Conservation (phyloP, 331 rosid genomes). For the Pyrus hybrid region DNA sequence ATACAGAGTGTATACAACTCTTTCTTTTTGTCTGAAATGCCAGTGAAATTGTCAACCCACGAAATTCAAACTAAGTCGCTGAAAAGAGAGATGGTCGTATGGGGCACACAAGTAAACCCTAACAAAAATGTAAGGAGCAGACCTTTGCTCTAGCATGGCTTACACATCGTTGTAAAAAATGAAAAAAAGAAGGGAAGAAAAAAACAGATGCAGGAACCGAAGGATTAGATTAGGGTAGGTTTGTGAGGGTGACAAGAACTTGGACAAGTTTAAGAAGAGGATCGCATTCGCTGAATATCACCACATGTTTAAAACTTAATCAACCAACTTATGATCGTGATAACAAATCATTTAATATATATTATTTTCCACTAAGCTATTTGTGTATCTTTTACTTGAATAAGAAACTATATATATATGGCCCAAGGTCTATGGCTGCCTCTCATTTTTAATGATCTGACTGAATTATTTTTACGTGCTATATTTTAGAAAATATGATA, state of each 20-base stretch:
- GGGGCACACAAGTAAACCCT: conserved; percentile 1
- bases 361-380: conserved; percentile 11
- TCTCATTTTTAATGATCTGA: not conserved
- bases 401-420: conserved; percentile 11
- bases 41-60: conserved; percentile 18
- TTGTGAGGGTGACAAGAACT: conserved; percentile 28
- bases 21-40: too few relatives aligned
- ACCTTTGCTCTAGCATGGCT: not conserved
- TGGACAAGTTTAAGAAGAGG: conserved; percentile 12
- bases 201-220: not conserved
- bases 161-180: not conserved
- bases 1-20: not conserved
- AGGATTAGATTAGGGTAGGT: conserved; percentile 14
- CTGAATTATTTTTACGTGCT: conserved; percentile 5
- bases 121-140: not conserved
- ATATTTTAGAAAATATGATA: not conserved
- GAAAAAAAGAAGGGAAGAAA: too few relatives aligned
- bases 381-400: conserved; percentile 17
- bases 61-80: conserved; percentile 30
- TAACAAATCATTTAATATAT: conserved; percentile 10
- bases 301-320: conserved; percentile 15
- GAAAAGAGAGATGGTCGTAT: conserved; percentile 37
- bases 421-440: not conserved
- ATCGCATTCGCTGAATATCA: conserved; percentile 2
- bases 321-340: conserved; percentile 1